Evolutionary conservation across 2,329 filamentous ascomycete species (phyloP), one percentile per base, ranked within the genome.

Genomic region (Davidsoniella eucalypti): DNA sequence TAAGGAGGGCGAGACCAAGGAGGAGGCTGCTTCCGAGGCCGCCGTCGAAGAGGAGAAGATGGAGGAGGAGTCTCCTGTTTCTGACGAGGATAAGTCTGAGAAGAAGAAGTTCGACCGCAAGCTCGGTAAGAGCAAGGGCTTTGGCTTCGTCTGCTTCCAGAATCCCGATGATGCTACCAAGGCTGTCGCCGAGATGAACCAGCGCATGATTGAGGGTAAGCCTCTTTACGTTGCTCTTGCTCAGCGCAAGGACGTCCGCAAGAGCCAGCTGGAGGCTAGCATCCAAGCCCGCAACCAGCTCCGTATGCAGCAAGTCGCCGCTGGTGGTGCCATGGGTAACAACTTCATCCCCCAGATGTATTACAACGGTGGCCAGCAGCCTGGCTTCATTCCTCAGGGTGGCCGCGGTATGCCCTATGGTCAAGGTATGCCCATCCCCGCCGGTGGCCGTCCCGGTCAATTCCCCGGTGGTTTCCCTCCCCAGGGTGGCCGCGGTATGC

Each of bases 131-230:
- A 94, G 87, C 82, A 98, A 96, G 77, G 92, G 92, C 66, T 98
- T 98, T 66, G 92, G 92, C 61, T 98, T 98, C 67, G 92, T 98
- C 63, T 98, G 92, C 84, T 98, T 98, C 75, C 92, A 85, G 78
- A 96, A 94, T 76, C 88, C 92, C 54, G 92, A 98, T 61, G 92
- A 98, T 67, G 92, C 92, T 57, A 95, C 90, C 71, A 96, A 96
- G 80, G 92, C 92, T 57, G 90, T 98, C 57, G 87, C 88, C 54
- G 92, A 98, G 69, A 95, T 96, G 87, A 98, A 98, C 76, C 90
- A 96, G 76, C 87, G 92, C 68, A 98, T 98, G 92, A 76, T 96
- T 59, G 84, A 88, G 67, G 78, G 78, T 71, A 98, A 98, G 80
- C 92, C 92, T 52, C 76, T 98, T 54, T 98, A 98, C 64, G 92